phyloP scores from a whole-genome alignment of 192 early-diverging fungal genomes.

The Gamsiella multidivaricata region DNA sequence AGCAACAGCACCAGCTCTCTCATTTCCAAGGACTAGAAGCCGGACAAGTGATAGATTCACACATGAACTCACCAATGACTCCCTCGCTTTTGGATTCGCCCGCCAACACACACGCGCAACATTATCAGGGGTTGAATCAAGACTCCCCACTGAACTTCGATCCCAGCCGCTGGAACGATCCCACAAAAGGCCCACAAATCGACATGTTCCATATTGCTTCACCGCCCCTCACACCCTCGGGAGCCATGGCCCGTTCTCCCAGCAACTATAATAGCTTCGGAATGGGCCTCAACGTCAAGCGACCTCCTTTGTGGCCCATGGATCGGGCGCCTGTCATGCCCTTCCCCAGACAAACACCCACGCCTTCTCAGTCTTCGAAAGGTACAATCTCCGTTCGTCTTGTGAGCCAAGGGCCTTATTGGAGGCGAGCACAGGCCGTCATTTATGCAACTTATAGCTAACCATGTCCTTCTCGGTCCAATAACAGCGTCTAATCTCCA shows the following conservation, averaged over 20 bases:
- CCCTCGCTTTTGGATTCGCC: slow-evolving; percentile 19
- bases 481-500: slow-evolving; percentile 53
- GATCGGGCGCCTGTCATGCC: slow-evolving; percentile 33
- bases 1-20: slow-evolving; percentile 28
- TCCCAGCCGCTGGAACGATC: slow-evolving; percentile 27
- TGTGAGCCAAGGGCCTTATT: too few relatives aligned
- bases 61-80: slow-evolving; percentile 24
- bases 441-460: neutral
- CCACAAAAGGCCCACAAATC: slow-evolving; percentile 13
- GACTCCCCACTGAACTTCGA: slow-evolving; percentile 32
- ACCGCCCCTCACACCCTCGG: slow-evolving; percentile 43
- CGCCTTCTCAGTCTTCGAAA: slow-evolving; percentile 45
- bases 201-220: slow-evolving; percentile 51
- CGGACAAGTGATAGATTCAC: slow-evolving; percentile 24
- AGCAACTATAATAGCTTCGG: slow-evolving; percentile 29
- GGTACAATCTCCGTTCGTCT: too few relatives aligned
- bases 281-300: slow-evolving; percentile 22
- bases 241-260: slow-evolving; percentile 28
- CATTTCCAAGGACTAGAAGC: slow-evolving; percentile 36
- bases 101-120: slow-evolving; percentile 4
- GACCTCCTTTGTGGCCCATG: slow-evolving; percentile 50
- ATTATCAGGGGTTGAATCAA: slow-evolving; percentile 23
- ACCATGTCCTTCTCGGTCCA: neutral
- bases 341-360: slow-evolving; percentile 36
- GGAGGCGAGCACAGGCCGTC: neutral